A percentile compares a stretch with the other conserved stretches of the same genome.
These are phyloP conservation scores for Cenococcum geophilum DNA, from an alignment of 495 filamentous ascomycete species.

Conservation along the genomic window DNA sequence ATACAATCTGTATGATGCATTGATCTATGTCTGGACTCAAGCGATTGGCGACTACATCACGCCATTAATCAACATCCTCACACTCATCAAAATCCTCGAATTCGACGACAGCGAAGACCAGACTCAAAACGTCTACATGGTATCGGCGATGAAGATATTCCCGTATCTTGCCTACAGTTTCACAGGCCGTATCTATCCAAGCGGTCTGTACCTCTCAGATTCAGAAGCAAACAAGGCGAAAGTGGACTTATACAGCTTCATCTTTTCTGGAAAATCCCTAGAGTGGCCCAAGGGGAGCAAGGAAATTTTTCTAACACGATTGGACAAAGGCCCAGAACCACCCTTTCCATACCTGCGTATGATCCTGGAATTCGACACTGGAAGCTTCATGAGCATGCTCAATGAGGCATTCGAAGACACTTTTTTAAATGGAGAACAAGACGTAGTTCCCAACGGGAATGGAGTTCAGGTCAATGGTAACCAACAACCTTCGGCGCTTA, in stretches of 20 bases:
- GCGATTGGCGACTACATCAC: conserved; percentile 84
- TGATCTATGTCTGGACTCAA: conserved; percentile 96
- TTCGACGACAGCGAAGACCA: conserved; percentile 46
- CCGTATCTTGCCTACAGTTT: conserved; percentile 91
- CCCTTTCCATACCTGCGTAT: conserved; percentile 76
- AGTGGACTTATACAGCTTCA: conserved; percentile 79
- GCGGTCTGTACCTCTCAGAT: conserved; percentile 65
- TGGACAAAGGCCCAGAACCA: conserved; percentile 48
- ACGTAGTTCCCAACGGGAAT: conserved; percentile 49
- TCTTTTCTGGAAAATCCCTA: conserved; percentile 76
- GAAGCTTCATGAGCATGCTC: conserved; percentile 88
- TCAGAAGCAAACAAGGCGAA: conserved; percentile 68
- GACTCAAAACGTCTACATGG: conserved; percentile 40
- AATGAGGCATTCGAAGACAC: conserved; percentile 97
- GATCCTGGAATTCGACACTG: conserved; percentile 79
- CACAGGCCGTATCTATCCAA: conserved; percentile 86
- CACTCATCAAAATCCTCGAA: conserved; percentile 56
- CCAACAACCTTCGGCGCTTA: conserved; percentile 37
- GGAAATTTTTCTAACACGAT: conserved; percentile 50
- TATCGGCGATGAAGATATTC: conserved; percentile 83
- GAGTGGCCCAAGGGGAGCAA: conserved; percentile 55
- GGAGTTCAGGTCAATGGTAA: conserved; percentile 34
- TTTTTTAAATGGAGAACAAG: conserved; percentile 74
- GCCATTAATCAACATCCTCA: conserved; percentile 75
- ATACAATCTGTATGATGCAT: conserved; percentile 85